phyloP scores from a whole-genome alignment of 1,139 yeast genomes.

The Schwanniomyces etchellsii region DNA sequence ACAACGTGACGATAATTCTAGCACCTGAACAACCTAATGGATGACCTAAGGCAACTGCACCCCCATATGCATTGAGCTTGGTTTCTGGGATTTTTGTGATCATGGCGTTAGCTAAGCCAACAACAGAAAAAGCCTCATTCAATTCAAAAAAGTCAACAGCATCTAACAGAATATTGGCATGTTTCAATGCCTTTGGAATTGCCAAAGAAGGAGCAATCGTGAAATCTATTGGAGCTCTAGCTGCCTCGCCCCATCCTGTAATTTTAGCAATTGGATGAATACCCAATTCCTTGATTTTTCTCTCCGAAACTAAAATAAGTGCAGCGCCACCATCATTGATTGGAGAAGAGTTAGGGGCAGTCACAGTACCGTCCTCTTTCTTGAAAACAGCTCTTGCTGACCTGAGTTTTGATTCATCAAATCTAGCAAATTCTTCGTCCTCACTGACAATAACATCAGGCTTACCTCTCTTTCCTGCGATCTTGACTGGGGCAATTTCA shows the following conservation, averaged over 20 bases:
- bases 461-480: conserved; percentile 84
- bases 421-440: conserved; percentile 66
- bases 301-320: conserved; percentile 70
- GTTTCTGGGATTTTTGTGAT: conserved; percentile 54
- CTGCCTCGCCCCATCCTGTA: conserved; percentile 93
- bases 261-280: conserved; percentile 79
- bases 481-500: conserved; percentile 77
- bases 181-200: conserved; percentile 85
- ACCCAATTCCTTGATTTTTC: conserved; percentile 69
- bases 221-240: conserved; percentile 82
- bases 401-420: conserved; percentile 65
- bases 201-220: conserved; percentile 89
- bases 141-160: conserved; percentile 76
- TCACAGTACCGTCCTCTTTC: conserved; percentile 80
- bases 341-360: conserved; percentile 91
- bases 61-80: conserved; percentile 87
- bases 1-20: conserved; percentile 76
- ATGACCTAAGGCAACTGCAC: conserved; percentile 93
- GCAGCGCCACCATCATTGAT: conserved; percentile 96
- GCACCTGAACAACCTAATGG: conserved; percentile 96
- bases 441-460: conserved; percentile 62
- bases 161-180: conserved; percentile 52
- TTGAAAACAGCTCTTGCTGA: conserved; percentile 85
- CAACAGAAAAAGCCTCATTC: conserved; percentile 92
- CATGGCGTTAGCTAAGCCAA: conserved; percentile 79